Conservation (phyloP, 768 basidiomycete species). For the Pholiota molesta region DNA sequence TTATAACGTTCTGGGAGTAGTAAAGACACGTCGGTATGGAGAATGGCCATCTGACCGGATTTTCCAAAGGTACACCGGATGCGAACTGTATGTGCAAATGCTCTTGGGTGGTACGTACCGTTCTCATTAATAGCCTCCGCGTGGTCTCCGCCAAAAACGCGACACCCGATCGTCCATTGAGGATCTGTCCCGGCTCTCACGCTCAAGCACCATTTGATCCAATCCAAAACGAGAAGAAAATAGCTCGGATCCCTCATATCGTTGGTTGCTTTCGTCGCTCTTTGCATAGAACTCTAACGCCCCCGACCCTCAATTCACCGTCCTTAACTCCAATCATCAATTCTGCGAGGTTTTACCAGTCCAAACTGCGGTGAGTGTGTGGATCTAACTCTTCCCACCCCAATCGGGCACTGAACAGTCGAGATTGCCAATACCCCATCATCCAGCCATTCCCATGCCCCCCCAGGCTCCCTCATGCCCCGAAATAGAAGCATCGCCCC, state of each 20-base stretch:
- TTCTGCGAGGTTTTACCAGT: slow-evolving; percentile 37
- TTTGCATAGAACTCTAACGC: not conserved
- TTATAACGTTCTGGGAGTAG: slow-evolving; percentile 30
- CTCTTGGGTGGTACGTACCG: not conserved
- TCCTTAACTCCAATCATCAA: slow-evolving; percentile 7
- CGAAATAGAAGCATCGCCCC: slow-evolving; percentile 23
- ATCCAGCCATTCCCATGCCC: slow-evolving; percentile 3
- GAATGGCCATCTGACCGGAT: slow-evolving; percentile 37
- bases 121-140: slow-evolving; percentile 4
- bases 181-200: slow-evolving; percentile 1
- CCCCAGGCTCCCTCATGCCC: slow-evolving; percentile 8
- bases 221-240: not conserved
- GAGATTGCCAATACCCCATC: slow-evolving; percentile 18
- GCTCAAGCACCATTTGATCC: slow-evolving; percentile 1
- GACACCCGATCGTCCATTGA: not conserved
- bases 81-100: not conserved
- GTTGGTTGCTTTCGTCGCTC: not conserved
- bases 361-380: slow-evolving; percentile 14
- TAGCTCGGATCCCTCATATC: not conserved
- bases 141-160: not conserved
- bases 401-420: slow-evolving; percentile 12
- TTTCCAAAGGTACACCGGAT: slow-evolving; percentile 47
- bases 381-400: slow-evolving; percentile 4
- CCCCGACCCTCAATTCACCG: slow-evolving; percentile 23
- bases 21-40: slow-evolving; percentile 22